Conservation (phyloP, 1,284 basidiomycete genomes). For the Melampsora larici-populina region DNA sequence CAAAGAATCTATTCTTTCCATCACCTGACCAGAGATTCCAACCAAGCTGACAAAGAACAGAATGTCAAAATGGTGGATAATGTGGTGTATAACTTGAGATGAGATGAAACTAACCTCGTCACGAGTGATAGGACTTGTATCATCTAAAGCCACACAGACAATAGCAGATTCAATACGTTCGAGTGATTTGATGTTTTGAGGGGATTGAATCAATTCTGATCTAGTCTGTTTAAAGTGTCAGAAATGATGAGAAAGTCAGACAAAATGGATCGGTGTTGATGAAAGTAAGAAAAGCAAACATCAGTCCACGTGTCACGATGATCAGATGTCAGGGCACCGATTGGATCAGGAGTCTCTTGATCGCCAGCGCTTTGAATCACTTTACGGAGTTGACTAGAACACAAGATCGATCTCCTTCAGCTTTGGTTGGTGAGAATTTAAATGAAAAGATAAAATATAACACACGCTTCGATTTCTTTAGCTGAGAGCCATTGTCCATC, state of each 20-base stretch:
- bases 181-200: slow-evolving; percentile 66
- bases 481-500: slow-evolving; percentile 68
- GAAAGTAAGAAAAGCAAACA: slow-evolving; percentile 54
- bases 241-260: neutral
- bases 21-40: slow-evolving; percentile 88
- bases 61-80: neutral
- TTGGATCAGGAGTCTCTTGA: slow-evolving; percentile 58
- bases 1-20: slow-evolving; percentile 88
- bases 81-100: neutral
- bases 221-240: slow-evolving; percentile 59
- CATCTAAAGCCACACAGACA: slow-evolving; percentile 82
- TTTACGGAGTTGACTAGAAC: slow-evolving; percentile 67
- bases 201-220: slow-evolving; percentile 63
- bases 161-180: slow-evolving; percentile 85
- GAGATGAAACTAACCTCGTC: slow-evolving; percentile 65
- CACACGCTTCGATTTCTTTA: slow-evolving; percentile 70
- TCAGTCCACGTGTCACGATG: slow-evolving; percentile 89
- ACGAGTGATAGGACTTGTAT: slow-evolving; percentile 69
- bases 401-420: slow-evolving; percentile 44
- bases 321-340: slow-evolving; percentile 82
- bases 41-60: slow-evolving; percentile 3
- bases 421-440: neutral
- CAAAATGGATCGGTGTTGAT: neutral
- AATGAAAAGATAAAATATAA: neutral
- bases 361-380: slow-evolving; percentile 69